Base-by-base conservation (phyloP, 2,329 filamentous ascomycete genomes). In the Metarhizium rileyi region DNA sequence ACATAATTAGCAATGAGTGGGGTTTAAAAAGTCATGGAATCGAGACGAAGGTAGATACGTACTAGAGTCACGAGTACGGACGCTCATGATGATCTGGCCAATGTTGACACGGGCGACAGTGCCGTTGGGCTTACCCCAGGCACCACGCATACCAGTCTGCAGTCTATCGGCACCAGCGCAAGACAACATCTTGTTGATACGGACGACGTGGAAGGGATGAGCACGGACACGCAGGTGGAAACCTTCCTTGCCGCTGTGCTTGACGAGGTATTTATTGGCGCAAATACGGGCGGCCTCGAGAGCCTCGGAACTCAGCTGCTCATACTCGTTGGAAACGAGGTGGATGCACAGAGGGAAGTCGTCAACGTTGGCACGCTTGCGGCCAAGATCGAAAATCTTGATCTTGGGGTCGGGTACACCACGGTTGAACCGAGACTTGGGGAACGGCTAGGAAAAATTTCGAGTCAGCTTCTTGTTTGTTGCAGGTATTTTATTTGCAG, bases 101-200 rank as follows among this genome's bases (percentile, higher is more conserved):
- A 98, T 98, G 86, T 97, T 97, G 83, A 98, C 91, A 87, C 93
- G 93, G 73, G 93, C 93, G 70, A 98, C 93, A 68, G 83, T 86
- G 72, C 93, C 93, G 83, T 97, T 95, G 74, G 93, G 93, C 86
- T 98, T 98, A 71, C 93, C 93, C 85, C 90, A 98, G 66, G 93
- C 93, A 85, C 93, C 93, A 86, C 93, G 91, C 93, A 98, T 98
- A 82, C 93, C 93, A 65, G 93, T 98, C 79, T 98, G 93, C 76
- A 98, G 82, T 86, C 93, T 90, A 97, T 98, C 93, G 85, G 93
- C 93, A 83, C 93, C 93, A 70, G 93, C 93, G 76, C 93, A 98
- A 71, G 93, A 97, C 89, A 98, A 91, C 93, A 98, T 98, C 87
- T 98, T 98, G 90, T 98, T 98, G 90, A 98, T 98, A 78, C 93